A percentile compares a stretch with the other conserved stretches of the same genome.
Evolutionary conservation across 108 stramenopile species (phyloP).

Genomic region (Fistulifera pelliculosa): DNA sequence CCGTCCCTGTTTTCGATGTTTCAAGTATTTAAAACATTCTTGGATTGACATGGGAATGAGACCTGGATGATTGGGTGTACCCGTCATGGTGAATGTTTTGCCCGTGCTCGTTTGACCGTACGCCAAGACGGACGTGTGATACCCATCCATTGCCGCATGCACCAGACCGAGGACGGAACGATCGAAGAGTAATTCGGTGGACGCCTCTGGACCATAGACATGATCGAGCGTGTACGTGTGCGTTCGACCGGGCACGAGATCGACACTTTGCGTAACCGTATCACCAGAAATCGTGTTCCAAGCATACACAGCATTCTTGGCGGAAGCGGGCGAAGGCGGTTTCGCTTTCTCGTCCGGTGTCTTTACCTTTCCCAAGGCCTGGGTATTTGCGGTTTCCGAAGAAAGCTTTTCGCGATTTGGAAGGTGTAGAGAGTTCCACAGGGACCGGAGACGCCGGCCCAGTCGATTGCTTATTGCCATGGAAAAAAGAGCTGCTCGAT

Average conservation of each 20-base stretch:
- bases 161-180: constrained; percentile 39
- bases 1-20: constrained; percentile 18
- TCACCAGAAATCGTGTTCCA: constrained; percentile 35
- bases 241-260: constrained; percentile 33
- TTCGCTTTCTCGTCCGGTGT: neutral
- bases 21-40: constrained; percentile 59
- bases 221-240: constrained; percentile 54
- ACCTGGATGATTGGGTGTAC: constrained; percentile 38
- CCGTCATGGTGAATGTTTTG: constrained; percentile 81
- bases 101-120: constrained; percentile 86
- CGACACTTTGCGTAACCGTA: constrained; percentile 29
- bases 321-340: neutral
- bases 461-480: neutral
- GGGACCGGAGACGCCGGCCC: neutral
- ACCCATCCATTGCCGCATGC: constrained; percentile 74
- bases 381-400: neutral
- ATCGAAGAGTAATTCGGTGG: constrained; percentile 43
- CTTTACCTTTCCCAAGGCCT: neutral
- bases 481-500: constrained; percentile 7
- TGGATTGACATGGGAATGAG: constrained; percentile 55
- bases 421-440: neutral
- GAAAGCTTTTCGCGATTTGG: neutral
- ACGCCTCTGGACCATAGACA: constrained; percentile 35
- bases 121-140: constrained; percentile 88
- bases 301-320: constrained; percentile 17